These are phyloP conservation scores for Penicillium corylophilum DNA, from an alignment of 2,329 filamentous ascomycete genomes.

Conservation along the genomic window DNA sequence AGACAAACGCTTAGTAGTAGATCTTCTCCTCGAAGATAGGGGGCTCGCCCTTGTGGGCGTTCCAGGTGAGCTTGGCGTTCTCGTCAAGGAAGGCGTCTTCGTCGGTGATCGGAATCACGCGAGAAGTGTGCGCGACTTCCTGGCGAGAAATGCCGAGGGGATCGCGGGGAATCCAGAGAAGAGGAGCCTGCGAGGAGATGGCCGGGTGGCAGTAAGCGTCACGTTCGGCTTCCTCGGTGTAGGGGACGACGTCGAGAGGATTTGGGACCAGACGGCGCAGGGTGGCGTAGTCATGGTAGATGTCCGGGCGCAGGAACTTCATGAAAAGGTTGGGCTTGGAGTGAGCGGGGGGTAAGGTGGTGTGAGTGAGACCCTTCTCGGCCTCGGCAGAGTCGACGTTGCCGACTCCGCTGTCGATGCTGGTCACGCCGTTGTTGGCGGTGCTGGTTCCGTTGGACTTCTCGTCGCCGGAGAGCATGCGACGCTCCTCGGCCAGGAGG, in stretches of 20 bases:
- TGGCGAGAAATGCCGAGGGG: conserved; percentile 71
- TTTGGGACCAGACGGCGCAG: conserved; percentile 69
- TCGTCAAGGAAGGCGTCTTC: conserved; percentile 70
- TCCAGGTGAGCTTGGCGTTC: conserved; percentile 65
- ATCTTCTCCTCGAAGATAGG: conserved; percentile 61
- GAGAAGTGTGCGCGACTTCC: conserved; percentile 70
- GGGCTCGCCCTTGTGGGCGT: conserved; percentile 55
- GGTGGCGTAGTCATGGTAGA: conserved; percentile 69
- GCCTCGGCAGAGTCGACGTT: conserved; percentile 37
- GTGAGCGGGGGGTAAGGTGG: conserved; percentile 26
- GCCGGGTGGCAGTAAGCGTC: conserved; percentile 75
- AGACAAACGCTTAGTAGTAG: conserved; percentile 43
- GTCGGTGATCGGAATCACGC: conserved; percentile 76
- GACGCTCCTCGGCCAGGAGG: conserved; percentile 38
- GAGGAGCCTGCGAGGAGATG: conserved; percentile 60
- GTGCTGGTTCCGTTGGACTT: conserved; percentile 13
- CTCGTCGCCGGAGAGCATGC: conserved; percentile 21
- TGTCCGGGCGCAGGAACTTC: conserved; percentile 73
- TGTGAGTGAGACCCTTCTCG: conserved; percentile 36
- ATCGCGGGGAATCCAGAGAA: conserved; percentile 85
- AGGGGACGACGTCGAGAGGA: conserved; percentile 55
- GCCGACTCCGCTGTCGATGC: conserved; percentile 30
- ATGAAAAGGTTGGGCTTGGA: conserved; percentile 38
- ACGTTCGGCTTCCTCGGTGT: conserved; percentile 60
- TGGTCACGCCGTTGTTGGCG: conserved; percentile 27